Conservation (phyloP, 202 grass and related monocot genomes). For the Schoenoplectus tabernaemontani region DNA sequence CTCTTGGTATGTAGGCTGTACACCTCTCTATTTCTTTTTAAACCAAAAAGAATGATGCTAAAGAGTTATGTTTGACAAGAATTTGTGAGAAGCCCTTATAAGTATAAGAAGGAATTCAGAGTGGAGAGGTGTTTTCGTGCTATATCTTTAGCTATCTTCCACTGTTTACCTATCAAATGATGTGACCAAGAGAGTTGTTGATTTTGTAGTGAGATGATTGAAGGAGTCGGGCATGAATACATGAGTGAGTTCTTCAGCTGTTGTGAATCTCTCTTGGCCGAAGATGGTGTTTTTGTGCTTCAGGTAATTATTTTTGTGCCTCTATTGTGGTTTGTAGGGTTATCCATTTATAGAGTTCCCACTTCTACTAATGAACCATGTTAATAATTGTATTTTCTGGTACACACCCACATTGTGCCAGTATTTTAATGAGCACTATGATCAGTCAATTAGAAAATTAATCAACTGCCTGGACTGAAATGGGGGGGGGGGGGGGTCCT, state of each 20-base stretch:
- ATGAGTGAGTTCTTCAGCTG: constrained; percentile 72
- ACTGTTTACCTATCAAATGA: not conserved
- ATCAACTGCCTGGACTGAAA: not conserved
- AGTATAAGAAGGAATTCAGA: not conserved
- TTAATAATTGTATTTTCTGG: not conserved
- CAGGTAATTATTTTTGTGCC: constrained; percentile 36
- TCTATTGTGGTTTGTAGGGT: not conserved
- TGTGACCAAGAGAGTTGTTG: not conserved
- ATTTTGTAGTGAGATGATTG: constrained; percentile 67
- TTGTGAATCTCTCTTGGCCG: constrained; percentile 51
- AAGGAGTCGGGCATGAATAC: constrained; percentile 83
- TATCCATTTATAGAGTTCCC: not conserved
- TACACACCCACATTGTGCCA: not conserved
- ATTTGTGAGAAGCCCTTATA: not conserved
- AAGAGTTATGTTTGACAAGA: not conserved
- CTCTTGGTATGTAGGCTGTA: constrained; percentile 46
- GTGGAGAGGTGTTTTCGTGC: not conserved
- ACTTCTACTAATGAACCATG: not conserved
- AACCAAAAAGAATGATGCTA: not conserved
- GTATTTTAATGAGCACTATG: not conserved
- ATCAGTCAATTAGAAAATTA: not conserved
- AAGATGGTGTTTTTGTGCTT: constrained; percentile 64
- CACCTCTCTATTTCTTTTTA: not conserved
- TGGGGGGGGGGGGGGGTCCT: too few species aligned
- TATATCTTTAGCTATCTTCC: not conserved